These are phyloP conservation scores for Nothopassalora personata DNA, from an alignment of 2,329 filamentous ascomycete species.

Conservation along the genomic window DNA sequence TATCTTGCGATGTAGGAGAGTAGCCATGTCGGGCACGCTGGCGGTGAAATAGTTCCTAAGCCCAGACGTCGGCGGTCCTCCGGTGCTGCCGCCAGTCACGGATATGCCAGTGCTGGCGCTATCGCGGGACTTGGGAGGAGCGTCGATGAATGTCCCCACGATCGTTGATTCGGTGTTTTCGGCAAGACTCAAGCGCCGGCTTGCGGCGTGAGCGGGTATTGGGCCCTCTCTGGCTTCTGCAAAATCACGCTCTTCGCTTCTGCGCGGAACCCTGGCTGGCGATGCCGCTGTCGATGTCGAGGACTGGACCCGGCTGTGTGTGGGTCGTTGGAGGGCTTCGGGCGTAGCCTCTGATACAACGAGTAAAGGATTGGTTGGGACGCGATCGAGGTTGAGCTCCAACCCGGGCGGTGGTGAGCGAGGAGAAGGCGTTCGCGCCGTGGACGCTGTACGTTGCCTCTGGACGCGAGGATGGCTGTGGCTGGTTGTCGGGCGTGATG, in stretches of 20 bases:
- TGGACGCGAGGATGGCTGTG: too few species aligned
- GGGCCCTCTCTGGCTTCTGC: neutral
- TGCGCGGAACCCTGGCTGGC: neutral
- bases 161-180: conserved; percentile 37
- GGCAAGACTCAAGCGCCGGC: conserved; percentile 39
- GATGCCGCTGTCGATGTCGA: conserved; percentile 5
- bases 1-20: conserved; percentile 64
- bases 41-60: conserved; percentile 30
- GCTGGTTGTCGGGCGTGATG: too few species aligned
- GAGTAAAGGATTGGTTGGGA: conserved; percentile 6
- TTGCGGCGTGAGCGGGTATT: neutral
- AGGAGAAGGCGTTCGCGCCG: conserved; percentile 4
- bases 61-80: conserved; percentile 6
- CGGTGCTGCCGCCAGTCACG: conserved; percentile 1
- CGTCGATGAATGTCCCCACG: conserved; percentile 52
- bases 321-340: conserved; percentile 6
- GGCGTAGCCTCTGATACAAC: conserved; percentile 16
- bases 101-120: conserved; percentile 7
- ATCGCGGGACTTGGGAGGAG: conserved; percentile 30
- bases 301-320: neutral
- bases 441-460: too few species aligned
- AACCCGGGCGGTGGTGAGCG: conserved; percentile 1
- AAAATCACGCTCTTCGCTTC: neutral
- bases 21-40: conserved; percentile 17
- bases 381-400: conserved; percentile 11